Base-by-base conservation (phyloP, 2,329 filamentous ascomycete species). In the Phialophora tarda region DNA sequence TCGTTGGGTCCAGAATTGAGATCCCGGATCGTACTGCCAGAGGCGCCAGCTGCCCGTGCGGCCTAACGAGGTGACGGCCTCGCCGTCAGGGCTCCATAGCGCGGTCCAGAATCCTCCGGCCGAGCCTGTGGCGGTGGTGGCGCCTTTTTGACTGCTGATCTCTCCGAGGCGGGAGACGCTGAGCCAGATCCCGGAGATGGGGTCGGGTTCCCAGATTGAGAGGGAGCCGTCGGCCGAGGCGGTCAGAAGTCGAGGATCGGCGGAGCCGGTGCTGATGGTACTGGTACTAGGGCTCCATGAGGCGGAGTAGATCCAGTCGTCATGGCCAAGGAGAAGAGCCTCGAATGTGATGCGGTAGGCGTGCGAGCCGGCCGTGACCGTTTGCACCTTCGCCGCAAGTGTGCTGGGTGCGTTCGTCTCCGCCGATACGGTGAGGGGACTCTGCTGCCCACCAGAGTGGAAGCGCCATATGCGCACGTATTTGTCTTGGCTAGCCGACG, bases 301-400 rank as follows among this genome's bases (percentile, higher is more conserved):
- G 1, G 91, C 89, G 63, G 91, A 96, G 78, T 97, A 98, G 64
- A 99, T 94, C 95, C 95, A 99, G 75, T 99, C 95, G 76, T 99
- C 95, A 75, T 99, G 95, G 8, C 95, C 95, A 2, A 99, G 86
- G 5, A 99, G 85, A 2, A 99, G 82, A 0, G 95, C 95, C 77
- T 99, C 95, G 72, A 99, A 98, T 0, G 93, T 96, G 63, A 97
- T 84, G 6, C 90, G 91, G 77, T 91, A 94, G 71, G 89, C 89
- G 3, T 81, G 82, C 0, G 79, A 82, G 0, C 80, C 82, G 2
- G 86, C 83, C 50, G 86, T 85, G 65, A 99, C 87, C 62, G 86
- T 86, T 76, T 98, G 91, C 0, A 91, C 90, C 79, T 97, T 98
- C 78, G 97, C 98, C 0, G 92, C 92, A 0, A 96, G 83, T 0